Percentiles rank a stretch among this genome's conserved stretches.
Conservation (phyloP, 1,284 basidiomycete genomes). For the Acaromyces ingoldii region DNA sequence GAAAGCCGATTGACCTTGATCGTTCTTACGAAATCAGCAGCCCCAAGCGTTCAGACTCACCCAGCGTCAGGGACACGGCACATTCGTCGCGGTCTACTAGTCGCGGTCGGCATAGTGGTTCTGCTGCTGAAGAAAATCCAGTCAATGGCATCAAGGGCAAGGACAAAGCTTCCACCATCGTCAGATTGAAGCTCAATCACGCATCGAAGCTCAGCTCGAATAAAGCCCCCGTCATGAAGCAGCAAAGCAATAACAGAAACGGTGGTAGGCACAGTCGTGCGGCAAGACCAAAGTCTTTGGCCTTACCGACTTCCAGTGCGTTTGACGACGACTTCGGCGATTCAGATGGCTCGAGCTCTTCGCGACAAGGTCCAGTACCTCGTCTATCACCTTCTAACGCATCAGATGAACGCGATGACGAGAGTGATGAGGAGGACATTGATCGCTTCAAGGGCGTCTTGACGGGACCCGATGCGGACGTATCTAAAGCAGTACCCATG, state of each 20-base stretch:
- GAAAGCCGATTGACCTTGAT: constrained; percentile 15
- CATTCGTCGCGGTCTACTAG: background rate
- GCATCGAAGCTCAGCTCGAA: no score
- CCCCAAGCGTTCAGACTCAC: constrained; percentile 2
- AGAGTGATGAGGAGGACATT: constrained; percentile 29
- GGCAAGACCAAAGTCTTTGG: background rate
- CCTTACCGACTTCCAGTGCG: background rate
- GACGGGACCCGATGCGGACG: constrained; percentile 67
- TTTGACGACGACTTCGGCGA: background rate
- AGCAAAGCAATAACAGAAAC: background rate
- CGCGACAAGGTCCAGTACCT: background rate
- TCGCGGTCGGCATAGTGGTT: no score
- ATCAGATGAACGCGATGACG: constrained; percentile 2
- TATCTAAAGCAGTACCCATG: constrained; percentile 64
- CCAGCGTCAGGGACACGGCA: background rate
- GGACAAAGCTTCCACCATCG: no score
- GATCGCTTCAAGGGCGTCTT: constrained; percentile 76
- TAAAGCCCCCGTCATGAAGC: no score
- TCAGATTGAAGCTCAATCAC: no score
- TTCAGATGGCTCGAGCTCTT: background rate
- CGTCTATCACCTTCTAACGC: background rate
- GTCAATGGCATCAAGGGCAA: no score
- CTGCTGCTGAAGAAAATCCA: background rate
- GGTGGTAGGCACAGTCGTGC: background rate
- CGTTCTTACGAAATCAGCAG: constrained; percentile 13